Evolutionary conservation across 2,329 filamentous ascomycete species (phyloP).

Genomic region (Lecanoromycetidae sp.): DNA sequence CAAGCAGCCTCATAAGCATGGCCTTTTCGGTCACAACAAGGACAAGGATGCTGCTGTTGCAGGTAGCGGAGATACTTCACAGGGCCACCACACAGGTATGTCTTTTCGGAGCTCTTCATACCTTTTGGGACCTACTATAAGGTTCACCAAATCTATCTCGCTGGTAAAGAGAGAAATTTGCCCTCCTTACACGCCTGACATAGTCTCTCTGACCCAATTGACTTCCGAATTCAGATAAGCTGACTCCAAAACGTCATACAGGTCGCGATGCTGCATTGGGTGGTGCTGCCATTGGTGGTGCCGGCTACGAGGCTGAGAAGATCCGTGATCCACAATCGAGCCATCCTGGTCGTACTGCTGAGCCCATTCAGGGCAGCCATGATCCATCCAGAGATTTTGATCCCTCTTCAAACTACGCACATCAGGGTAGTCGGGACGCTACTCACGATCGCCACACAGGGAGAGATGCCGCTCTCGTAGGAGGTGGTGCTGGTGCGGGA

Average conservation of each 20-base stretch:
- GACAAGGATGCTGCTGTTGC: conserved; percentile 14
- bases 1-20: background rate
- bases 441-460: background rate
- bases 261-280: conserved; percentile 5
- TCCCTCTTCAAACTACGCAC: background rate
- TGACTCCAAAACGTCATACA: no score
- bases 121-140: no score
- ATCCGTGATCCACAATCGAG: no score
- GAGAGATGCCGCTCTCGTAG: conserved; percentile 1
- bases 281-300: conserved; percentile 9
- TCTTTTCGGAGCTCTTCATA: no score
- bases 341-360: background rate
- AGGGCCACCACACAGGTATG: no score
- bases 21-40: conserved; percentile 8
- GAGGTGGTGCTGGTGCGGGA: conserved; percentile 11
- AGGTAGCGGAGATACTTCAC: conserved; percentile 14
- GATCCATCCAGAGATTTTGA: no score
- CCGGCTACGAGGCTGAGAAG: conserved; percentile 14
- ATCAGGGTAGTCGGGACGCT: background rate
- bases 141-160: no score
- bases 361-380: conserved; percentile 1
- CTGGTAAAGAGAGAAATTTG: no score
- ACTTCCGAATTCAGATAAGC: no score
- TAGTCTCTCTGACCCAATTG: no score
- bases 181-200: no score